Evolutionary conservation across 208 protist genomes (phyloP).

Genomic region (Wallacemonas collosoma): DNA sequence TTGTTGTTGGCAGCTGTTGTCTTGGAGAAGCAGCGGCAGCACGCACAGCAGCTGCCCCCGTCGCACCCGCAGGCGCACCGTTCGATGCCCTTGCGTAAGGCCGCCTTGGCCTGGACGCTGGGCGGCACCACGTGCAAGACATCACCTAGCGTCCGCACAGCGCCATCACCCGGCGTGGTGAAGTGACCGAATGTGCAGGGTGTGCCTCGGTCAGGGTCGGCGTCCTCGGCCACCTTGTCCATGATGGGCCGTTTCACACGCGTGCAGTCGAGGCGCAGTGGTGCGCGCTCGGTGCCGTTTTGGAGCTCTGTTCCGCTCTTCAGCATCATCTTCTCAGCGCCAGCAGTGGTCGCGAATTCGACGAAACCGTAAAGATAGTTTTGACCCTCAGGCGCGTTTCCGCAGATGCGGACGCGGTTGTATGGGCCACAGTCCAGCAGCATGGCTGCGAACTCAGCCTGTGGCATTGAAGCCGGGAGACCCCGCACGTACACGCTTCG

Average conservation of each 20-base stretch:
- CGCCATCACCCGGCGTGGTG: slow-evolving; percentile 23
- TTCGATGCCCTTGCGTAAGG: slow-evolving; percentile 4
- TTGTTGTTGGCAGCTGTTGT: not conserved
- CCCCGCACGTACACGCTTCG: slow-evolving; percentile 64
- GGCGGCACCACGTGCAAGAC: slow-evolving; percentile 30
- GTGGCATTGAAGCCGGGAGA: slow-evolving; percentile 48
- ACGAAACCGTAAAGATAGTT: slow-evolving; percentile 74
- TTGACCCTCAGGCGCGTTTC: slow-evolving; percentile 40
- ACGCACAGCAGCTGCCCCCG: slow-evolving; percentile 11
- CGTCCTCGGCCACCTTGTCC: slow-evolving; percentile 60
- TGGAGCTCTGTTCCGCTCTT: slow-evolving; percentile 49
- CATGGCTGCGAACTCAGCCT: slow-evolving; percentile 58
- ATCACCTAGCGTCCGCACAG: slow-evolving; percentile 50
- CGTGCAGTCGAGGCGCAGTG: slow-evolving; percentile 60
- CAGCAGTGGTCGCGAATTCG: slow-evolving; percentile 42
- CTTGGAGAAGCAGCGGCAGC: slow-evolving; percentile 16
- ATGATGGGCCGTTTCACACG: slow-evolving; percentile 58
- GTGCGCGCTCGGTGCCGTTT: slow-evolving; percentile 42
- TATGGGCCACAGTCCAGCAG: slow-evolving; percentile 64
- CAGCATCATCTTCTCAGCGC: slow-evolving; percentile 36
- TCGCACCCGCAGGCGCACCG: slow-evolving; percentile 10
- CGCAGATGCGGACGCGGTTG: slow-evolving; percentile 64
- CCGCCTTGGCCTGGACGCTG: slow-evolving; percentile 10
- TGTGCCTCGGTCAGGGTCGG: slow-evolving; percentile 34
- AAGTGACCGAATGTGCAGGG: slow-evolving; percentile 43